phyloP scores from a whole-genome alignment of 2,329 filamentous ascomycete species.

The Chaetothyriales sp. region DNA sequence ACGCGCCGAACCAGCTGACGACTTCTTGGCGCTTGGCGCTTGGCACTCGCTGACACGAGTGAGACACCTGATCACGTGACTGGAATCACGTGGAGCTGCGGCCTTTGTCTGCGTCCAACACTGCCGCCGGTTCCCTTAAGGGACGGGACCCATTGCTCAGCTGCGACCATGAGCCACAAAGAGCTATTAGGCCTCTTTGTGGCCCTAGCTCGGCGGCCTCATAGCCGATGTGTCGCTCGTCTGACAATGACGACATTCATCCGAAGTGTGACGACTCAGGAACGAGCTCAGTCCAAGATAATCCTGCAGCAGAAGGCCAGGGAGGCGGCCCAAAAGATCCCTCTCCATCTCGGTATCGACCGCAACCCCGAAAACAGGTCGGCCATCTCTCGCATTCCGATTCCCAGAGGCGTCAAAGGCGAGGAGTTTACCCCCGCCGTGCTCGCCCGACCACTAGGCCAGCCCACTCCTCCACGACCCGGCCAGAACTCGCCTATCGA shows the following conservation, averaged over 20 bases:
- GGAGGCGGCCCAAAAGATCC: constrained; percentile 6
- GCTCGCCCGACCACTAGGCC: constrained; percentile 64
- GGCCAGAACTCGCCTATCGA: constrained; percentile 78
- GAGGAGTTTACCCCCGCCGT: constrained; percentile 39
- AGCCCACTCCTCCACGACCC: constrained; percentile 55
- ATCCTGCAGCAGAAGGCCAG: background rate
- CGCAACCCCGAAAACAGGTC: constrained; percentile 13
- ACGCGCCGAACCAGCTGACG: background rate
- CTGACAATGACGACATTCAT: background rate
- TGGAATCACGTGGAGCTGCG: background rate
- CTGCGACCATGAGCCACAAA: background rate
- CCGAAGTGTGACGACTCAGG: background rate
- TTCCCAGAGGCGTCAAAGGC: constrained; percentile 20
- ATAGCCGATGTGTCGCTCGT: constrained; percentile 9
- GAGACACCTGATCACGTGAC: background rate
- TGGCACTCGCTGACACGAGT: background rate
- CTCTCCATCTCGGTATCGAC: constrained; percentile 16
- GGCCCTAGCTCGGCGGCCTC: constrained; percentile 14
- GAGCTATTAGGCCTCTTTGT: constrained; percentile 6
- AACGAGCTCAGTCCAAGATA: background rate
- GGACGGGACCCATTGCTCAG: background rate
- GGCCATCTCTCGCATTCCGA: constrained; percentile 16
- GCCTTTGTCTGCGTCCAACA: background rate
- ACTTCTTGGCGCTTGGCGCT: background rate
- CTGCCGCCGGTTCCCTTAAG: background rate